Conservation (phyloP, 2,329 filamentous ascomycete genomes). For the Amesomyces nigricolor region DNA sequence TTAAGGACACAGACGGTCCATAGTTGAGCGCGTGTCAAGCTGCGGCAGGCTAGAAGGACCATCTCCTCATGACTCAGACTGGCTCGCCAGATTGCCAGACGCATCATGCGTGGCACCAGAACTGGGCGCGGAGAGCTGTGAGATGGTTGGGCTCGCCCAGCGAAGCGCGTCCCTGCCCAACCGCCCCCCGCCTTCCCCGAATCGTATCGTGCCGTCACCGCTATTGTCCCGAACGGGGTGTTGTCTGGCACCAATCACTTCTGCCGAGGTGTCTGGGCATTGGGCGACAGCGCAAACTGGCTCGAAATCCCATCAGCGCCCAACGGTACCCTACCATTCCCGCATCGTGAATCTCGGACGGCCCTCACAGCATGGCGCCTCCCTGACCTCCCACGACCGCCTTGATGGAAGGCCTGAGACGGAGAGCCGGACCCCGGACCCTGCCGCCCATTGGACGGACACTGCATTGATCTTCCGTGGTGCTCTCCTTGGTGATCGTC, state of each 20-base stretch:
- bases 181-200: slow-evolving; percentile 13
- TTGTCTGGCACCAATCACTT: slow-evolving; percentile 25
- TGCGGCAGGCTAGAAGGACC: neutral
- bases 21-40: slow-evolving; percentile 13
- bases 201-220: slow-evolving; percentile 21
- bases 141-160: slow-evolving; percentile 22
- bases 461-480: slow-evolving; percentile 12
- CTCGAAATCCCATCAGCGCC: slow-evolving; percentile 22
- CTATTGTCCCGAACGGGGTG: slow-evolving; percentile 12
- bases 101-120: slow-evolving; percentile 23
- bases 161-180: slow-evolving; percentile 26
- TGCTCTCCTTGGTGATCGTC: slow-evolving; percentile 8
- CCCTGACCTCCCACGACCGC: neutral
- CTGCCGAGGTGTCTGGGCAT: slow-evolving; percentile 16
- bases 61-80: neutral
- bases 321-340: slow-evolving; percentile 26
- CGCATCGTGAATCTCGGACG: neutral
- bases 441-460: slow-evolving; percentile 12
- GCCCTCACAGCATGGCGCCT: neutral
- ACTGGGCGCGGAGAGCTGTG: slow-evolving; percentile 8
- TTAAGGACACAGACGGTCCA: slow-evolving; percentile 13
- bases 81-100: slow-evolving; percentile 7
- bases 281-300: slow-evolving; percentile 23
- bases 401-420: slow-evolving; percentile 1
- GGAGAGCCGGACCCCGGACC: slow-evolving; percentile 8